Evolutionary conservation across 768 basidiomycete genomes (phyloP), one percentile per base, ranked within the genome.

Genomic region (Podaxis rugospora): DNA sequence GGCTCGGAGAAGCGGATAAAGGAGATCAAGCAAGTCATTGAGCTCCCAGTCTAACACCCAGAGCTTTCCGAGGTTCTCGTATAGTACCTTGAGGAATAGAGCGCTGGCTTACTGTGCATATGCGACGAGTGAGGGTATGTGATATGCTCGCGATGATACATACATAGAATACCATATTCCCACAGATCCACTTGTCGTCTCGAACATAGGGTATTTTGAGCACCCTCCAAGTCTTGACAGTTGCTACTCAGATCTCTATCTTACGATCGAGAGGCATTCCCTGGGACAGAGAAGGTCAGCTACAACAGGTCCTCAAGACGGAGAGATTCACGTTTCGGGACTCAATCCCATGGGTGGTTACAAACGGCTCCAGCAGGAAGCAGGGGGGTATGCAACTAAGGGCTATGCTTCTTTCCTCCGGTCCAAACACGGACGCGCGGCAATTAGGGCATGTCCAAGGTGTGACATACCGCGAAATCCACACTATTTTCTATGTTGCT

Each of bases 301-400:
- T 83, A 3, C 79, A 83, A 42, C 76, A 84, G 55, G 82, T 80
- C 66, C 62, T 78, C 51, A 72, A 13, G 71, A 75, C 50, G 66
- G 70, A 16, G 63, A 68, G 37, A 69, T 77, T 27, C 72, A 67
- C 42, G 57, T 57, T 18, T 39, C 59, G 11, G 65, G 62, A 28
- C 61, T 73, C 16, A 78, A 84, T 67, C 82, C 83, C 37, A 71
- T 76, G 37, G 76, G 77, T 40, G 28, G 65, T 82, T 39, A 74
- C 82, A 14, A 85, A 84, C 65, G 83, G 83, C 5, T 86, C 85
- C 69, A 83, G 84, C 35, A 74, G 1, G 21, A 21, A n/a, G n/a
- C n/a, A n/a, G n/a, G 83, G 57, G 72, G 82, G 80, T 81, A 57
- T 70, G 72, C 21, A 4, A 16, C 42, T 6, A 44, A 18, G 5